Evolutionary conservation across 768 basidiomycete genomes (phyloP).

Genomic region (Leccinellum albellum): DNA sequence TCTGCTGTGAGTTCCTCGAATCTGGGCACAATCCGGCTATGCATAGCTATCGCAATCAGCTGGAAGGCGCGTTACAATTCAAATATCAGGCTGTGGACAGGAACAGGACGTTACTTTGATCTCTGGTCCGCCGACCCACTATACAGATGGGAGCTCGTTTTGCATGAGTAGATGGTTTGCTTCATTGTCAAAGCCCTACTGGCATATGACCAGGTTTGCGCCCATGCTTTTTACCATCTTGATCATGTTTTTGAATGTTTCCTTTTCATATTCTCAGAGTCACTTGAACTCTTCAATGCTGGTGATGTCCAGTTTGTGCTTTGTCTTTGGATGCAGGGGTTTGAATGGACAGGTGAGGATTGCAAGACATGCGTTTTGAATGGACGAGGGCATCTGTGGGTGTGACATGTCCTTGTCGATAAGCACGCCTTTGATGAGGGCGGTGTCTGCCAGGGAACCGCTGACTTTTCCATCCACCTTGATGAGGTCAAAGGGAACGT

Average conservation of each 20-base stretch:
- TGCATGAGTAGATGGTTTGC: constrained; percentile 98
- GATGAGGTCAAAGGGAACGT: constrained; percentile 97
- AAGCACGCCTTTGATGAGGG: constrained; percentile 93
- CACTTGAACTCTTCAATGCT: constrained; percentile 96
- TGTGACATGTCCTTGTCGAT: constrained; percentile 99
- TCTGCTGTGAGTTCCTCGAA: constrained; percentile 92
- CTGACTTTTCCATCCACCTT: constrained; percentile 99
- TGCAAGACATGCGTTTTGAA: constrained; percentile 87
- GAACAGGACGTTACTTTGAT: constrained; percentile 67
- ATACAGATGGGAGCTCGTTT: constrained; percentile 93
- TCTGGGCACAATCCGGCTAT: constrained; percentile 95
- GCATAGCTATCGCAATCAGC: constrained; percentile 97
- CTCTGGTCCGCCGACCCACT: constrained; percentile 99
- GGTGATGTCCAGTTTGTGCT: constrained; percentile 97
- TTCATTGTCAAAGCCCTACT: constrained; percentile 99
- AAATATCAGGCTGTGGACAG: not conserved
- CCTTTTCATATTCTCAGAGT: constrained; percentile 89
- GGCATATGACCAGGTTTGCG: constrained; percentile 97
- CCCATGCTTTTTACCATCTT: constrained; percentile 93
- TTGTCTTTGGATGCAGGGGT: constrained; percentile 97
- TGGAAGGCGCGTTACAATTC: constrained; percentile 27
- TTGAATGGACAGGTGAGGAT: constrained; percentile 99
- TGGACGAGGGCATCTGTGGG: constrained; percentile 90
- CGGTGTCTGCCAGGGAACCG: constrained; percentile 92
- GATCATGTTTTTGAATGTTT: constrained; percentile 97